Conservation (phyloP, 306 rosid genomes). For the Malus asiatica region DNA sequence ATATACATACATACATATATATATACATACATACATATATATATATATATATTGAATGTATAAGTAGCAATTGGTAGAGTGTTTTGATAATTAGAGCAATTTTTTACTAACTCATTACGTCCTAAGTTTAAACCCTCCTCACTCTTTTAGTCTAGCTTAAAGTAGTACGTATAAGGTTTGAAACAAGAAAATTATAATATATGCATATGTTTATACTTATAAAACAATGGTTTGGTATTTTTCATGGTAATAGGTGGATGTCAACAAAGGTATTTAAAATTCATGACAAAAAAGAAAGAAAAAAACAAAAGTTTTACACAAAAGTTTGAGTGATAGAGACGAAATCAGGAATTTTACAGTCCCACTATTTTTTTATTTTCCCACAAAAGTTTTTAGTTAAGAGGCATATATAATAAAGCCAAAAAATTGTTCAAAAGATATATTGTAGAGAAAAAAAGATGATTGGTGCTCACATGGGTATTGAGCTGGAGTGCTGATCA, state of each 20-base stretch:
- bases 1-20: not conserved
- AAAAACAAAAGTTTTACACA: too few species aligned
- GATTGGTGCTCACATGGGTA: slow-evolving; percentile 75
- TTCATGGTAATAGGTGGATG: slow-evolving; percentile 7
- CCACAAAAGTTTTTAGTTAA: slow-evolving; percentile 18
- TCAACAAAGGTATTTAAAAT: not conserved
- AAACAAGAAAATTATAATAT: not conserved
- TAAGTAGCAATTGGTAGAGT: not conserved
- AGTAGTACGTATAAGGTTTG: too few species aligned
- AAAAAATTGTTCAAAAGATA: slow-evolving; percentile 1
- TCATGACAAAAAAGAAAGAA: not conserved
- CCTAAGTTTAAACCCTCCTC: too few species aligned
- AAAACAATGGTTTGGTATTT: slow-evolving; percentile 7
- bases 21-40: not conserved
- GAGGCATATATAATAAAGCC: not conserved
- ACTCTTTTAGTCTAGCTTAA: too few species aligned
- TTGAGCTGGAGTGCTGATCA: slow-evolving; percentile 75
- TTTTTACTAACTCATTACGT: too few species aligned
- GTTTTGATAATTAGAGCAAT: too few species aligned
- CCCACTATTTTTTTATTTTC: not conserved
- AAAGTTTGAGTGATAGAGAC: slow-evolving; percentile 43
- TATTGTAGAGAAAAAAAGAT: slow-evolving; percentile 27
- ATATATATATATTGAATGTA: not conserved
- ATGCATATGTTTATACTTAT: not conserved
- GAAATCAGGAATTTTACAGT: slow-evolving; percentile 28